phyloP scores from a whole-genome alignment of 2,329 filamentous ascomycete genomes.

The Penicillium decumbens region DNA sequence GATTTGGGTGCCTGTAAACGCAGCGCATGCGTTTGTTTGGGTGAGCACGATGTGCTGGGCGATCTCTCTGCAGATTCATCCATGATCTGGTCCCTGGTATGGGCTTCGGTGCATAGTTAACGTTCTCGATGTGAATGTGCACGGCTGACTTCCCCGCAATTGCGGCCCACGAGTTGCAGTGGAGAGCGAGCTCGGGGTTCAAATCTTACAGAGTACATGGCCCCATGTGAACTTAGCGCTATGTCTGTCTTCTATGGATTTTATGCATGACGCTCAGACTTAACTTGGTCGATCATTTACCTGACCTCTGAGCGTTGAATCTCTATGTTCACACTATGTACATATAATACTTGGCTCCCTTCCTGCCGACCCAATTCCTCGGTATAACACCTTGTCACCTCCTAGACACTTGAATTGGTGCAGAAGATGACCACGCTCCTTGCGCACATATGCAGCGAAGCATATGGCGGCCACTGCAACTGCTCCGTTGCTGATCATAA shows the following conservation, averaged over 20 bases:
- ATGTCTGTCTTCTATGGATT: background rate
- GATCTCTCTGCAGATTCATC: constrained; percentile 13
- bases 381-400: constrained; percentile 15
- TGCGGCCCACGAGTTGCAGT: constrained; percentile 10
- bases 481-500: constrained; percentile 51
- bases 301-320: background rate
- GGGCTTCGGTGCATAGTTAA: constrained; percentile 11
- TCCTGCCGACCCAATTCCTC: background rate
- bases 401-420: constrained; percentile 37
- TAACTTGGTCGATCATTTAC: background rate
- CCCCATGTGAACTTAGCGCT: no score
- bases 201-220: background rate
- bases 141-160: constrained; percentile 19
- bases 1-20: constrained; percentile 24
- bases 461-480: constrained; percentile 28
- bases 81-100: constrained; percentile 15
- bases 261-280: background rate
- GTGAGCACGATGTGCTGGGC: background rate
- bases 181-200: constrained; percentile 7
- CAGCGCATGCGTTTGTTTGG: constrained; percentile 10
- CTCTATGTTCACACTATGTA: background rate
- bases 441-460: constrained; percentile 56
- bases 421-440: constrained; percentile 57
- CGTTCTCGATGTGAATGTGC: background rate
- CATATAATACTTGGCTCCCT: background rate